A percentile compares a stretch with the other conserved stretches of the same genome.
Conservation (phyloP, 2,329 filamentous ascomycete species). For the Penicillium corylophilum region DNA sequence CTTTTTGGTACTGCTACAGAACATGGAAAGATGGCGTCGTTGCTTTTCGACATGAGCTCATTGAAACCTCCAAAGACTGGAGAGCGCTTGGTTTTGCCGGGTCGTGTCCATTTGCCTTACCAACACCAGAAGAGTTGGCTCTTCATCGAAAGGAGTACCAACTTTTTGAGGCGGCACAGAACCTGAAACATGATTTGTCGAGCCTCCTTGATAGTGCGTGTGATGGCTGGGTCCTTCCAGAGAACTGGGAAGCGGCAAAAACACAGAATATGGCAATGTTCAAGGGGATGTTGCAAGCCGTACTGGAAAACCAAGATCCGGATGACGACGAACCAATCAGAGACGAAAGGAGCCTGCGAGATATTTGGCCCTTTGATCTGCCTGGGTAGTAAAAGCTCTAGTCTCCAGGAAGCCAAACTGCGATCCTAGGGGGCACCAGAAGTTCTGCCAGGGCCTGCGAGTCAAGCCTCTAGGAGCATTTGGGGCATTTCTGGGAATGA, state of each 20-base stretch:
- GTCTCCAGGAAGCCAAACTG: too few relatives aligned
- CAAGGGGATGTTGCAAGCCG: constrained; percentile 30
- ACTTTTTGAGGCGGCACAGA: constrained; percentile 34
- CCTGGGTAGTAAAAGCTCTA: too few relatives aligned
- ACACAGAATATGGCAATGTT: constrained; percentile 32
- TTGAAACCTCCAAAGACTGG: constrained; percentile 24
- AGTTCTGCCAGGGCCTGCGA: too few relatives aligned
- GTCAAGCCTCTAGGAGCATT: too few relatives aligned
- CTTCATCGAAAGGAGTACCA: constrained; percentile 32
- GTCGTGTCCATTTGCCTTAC: constrained; percentile 32
- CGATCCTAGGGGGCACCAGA: too few relatives aligned
- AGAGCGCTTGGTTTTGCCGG: constrained; percentile 39
- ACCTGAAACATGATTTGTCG: constrained; percentile 29
- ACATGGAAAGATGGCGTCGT: not conserved
- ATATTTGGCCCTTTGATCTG: constrained; percentile 39
- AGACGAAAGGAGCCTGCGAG: constrained; percentile 31
- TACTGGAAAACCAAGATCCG: constrained; percentile 27
- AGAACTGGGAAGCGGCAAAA: constrained; percentile 35
- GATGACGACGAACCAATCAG: constrained; percentile 37
- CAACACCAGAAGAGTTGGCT: constrained; percentile 25
- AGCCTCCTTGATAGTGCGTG: constrained; percentile 31
- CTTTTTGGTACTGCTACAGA: not conserved
- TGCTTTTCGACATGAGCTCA: not conserved
- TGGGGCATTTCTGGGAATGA: too few relatives aligned
- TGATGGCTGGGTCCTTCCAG: constrained; percentile 39